A percentile compares a stretch with the other conserved stretches of the same genome.
These are phyloP conservation scores for Trichophyton schoenleinii DNA, from an alignment of 2,329 filamentous ascomycete genomes.

Conservation along the genomic window DNA sequence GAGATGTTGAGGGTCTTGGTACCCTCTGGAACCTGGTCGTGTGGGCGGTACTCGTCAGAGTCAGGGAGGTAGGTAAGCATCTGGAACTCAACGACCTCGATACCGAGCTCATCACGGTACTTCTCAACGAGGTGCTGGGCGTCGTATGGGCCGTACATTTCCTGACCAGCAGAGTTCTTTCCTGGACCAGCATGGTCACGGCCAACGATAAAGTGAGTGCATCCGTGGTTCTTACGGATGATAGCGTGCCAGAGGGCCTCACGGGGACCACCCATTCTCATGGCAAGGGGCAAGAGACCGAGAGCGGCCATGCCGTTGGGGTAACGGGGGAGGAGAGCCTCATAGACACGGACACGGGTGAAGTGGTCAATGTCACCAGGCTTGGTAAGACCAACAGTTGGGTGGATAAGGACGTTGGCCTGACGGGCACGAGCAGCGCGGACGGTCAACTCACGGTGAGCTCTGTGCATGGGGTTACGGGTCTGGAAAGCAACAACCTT, in stretches of 20 bases:
- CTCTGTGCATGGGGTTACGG: constrained; percentile 96
- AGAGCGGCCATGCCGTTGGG: constrained; percentile 98
- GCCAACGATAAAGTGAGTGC: constrained; percentile 97
- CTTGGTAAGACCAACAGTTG: constrained; percentile 96
- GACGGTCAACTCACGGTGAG: constrained; percentile 94
- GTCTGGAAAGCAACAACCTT: constrained; percentile 98
- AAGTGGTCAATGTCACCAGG: constrained; percentile 99
- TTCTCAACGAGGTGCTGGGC: constrained; percentile 93
- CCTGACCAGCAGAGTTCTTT: constrained; percentile 92
- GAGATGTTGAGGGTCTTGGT: constrained; percentile 80
- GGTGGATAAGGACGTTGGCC: constrained; percentile 97
- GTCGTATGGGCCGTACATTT: constrained; percentile 97
- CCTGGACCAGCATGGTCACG: constrained; percentile 96
- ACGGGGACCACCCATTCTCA: constrained; percentile 97
- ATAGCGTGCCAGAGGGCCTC: constrained; percentile 99
- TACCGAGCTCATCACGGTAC: constrained; percentile 91
- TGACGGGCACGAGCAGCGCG: constrained; percentile 90
- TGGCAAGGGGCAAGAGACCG: constrained; percentile 85
- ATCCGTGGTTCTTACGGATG: constrained; percentile 98
- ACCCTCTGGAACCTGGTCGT: constrained; percentile 75
- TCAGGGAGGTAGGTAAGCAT: constrained; percentile 99
- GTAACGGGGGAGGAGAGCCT: constrained; percentile 89
- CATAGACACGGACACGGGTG: constrained; percentile 96
- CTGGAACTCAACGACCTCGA: constrained; percentile 98
- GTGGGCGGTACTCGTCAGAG: constrained; percentile 87